Evolutionary conservation across 495 filamentous ascomycete genomes (phyloP), one percentile per base, ranked within the genome.

Genomic region (Entonaema liquescens): DNA sequence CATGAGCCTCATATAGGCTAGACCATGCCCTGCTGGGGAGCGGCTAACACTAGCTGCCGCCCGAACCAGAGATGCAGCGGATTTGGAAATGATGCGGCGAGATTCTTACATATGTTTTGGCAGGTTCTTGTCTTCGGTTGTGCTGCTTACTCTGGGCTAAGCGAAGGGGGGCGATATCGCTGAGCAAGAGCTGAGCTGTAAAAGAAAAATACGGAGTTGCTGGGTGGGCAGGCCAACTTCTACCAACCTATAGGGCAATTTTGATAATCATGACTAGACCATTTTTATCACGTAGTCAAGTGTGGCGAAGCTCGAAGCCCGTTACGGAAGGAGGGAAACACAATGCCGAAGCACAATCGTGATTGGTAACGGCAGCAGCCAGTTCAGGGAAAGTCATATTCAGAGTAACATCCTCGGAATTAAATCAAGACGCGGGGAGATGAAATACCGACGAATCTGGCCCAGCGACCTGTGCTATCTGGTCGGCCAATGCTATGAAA

Each of bases 321-420:
- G 50, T 72, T 72, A 52, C 56, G 70, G 70, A 72, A 72, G 70
- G 70, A 72, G 70, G 60, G 56, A 68, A 72, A 38, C 23, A 29
- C 53, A 55, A 49, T 38, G 19, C 60, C 65, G 52, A 61, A 44
- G 29, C 47, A 47, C 28, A 21, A n/a, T 33, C 23, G 25, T 68
- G 36, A 68, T 68, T 72, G 70, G 70, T 61, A 68, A 64, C 35
- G 36, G 19, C 29, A 38, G 56, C 63, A 52, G 52, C 35, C 26
- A 28, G 38, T 62, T 63, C 13, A 38, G 52, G 58, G 56, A 66
- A 62, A 50, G 40, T 62, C 58, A 17, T 17, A 25, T 38, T 23
- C 54, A 28, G 9, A 28, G 59, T 67, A 15, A 42, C 26, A 59
- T 59, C 38, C 33, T 72, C 69, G 69, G 69, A 54, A 42, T 55